These are phyloP conservation scores for Pythium folliculosum DNA, from an alignment of 352 stramenopile genomes.

Conservation along the genomic window DNA sequence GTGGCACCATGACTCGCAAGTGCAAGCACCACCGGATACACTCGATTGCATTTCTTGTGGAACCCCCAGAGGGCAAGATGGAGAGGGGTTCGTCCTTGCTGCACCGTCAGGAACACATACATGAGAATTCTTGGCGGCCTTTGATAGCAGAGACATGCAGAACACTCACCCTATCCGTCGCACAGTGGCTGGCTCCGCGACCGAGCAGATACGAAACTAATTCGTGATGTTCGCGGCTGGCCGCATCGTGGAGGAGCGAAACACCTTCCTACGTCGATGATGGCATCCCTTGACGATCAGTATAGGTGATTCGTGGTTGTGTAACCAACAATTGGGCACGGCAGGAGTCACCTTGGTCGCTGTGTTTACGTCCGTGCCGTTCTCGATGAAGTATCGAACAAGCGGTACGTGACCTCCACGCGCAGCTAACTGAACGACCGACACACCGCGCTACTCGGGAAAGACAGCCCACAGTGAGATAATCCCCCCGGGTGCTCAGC, in stretches of 20 bases:
- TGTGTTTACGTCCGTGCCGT: slow-evolving; percentile 4
- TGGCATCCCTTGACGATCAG: not conserved
- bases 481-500: no score
- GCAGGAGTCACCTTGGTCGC: not conserved
- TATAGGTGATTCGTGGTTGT: not conserved
- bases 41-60: slow-evolving; percentile 1
- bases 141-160: not conserved
- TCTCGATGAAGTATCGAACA: slow-evolving; percentile 10
- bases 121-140: not conserved
- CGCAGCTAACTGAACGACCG: slow-evolving; percentile 1
- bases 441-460: not conserved
- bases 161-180: slow-evolving; percentile 4
- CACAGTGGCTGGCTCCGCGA: not conserved
- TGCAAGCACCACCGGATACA: not conserved
- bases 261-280: slow-evolving; percentile 3
- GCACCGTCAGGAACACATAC: not conserved
- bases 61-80: slow-evolving; percentile 4
- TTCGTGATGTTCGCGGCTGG: not conserved
- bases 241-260: slow-evolving; percentile 6
- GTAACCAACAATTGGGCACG: no score
- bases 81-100: slow-evolving; percentile 6
- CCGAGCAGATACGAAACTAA: slow-evolving; percentile 8
- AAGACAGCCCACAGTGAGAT: not conserved
- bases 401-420: slow-evolving; percentile 4
- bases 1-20: slow-evolving; percentile 4